phyloP scores from a whole-genome alignment of 2,329 filamentous ascomycete genomes.

The Penicillium griseofulvum region DNA sequence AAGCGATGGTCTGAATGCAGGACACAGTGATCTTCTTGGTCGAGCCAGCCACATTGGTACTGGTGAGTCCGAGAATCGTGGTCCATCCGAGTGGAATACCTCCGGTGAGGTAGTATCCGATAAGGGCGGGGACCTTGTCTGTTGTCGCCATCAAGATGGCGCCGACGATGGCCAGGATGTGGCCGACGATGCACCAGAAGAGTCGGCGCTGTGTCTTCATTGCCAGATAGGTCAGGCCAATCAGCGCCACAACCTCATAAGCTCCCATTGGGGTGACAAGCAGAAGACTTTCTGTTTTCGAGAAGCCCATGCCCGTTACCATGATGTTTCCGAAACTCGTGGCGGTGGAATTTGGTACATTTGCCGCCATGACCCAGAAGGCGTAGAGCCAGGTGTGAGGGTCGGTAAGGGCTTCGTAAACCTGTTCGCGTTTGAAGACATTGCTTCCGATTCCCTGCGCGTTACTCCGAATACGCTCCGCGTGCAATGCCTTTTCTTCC shows the following conservation, averaged over 20 bases:
- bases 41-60: conserved; percentile 37
- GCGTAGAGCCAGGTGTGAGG: conserved; percentile 37
- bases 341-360: conserved; percentile 39
- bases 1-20: conserved; percentile 36
- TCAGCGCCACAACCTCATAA: conserved; percentile 38
- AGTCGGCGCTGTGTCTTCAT: conserved; percentile 38
- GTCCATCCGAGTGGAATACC: conserved; percentile 42
- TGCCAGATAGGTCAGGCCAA: conserved; percentile 38
- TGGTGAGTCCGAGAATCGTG: conserved; percentile 39
- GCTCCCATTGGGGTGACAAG: conserved; percentile 41
- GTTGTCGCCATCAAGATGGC: conserved; percentile 43
- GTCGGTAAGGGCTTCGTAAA: conserved; percentile 36
- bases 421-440: conserved; percentile 36
- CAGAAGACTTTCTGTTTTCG: conserved; percentile 32
- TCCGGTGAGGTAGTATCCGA: conserved; percentile 41
- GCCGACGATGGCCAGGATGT: conserved; percentile 38
- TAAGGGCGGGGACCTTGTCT: conserved; percentile 33
- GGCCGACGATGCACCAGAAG: conserved; percentile 37
- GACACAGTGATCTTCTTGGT: conserved; percentile 40
- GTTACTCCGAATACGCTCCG: conserved; percentile 38
- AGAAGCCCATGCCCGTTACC: conserved; percentile 40
- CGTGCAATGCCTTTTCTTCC: conserved; percentile 31
- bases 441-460: conserved; percentile 36
- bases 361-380: conserved; percentile 40
- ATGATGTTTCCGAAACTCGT: conserved; percentile 42